Conservation (phyloP, 805 yeast genomes). For the Myxozyma kluyveri region DNA sequence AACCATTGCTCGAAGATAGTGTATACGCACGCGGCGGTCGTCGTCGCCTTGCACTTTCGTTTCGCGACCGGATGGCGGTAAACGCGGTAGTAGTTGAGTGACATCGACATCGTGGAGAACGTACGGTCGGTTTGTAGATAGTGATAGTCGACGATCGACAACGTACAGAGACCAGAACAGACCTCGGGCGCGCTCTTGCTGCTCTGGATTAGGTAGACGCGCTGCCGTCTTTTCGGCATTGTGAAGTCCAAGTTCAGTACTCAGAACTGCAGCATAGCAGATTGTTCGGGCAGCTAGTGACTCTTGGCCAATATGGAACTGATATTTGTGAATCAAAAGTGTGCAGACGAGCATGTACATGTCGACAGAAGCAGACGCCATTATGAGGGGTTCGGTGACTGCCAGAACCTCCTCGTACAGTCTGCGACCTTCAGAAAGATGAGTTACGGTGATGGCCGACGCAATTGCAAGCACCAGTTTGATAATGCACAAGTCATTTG, state of each 20-base stretch:
- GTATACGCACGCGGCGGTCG: constrained; percentile 24
- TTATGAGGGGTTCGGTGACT: constrained; percentile 12
- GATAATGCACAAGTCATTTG: constrained; percentile 10
- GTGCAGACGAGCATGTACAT: constrained; percentile 20
- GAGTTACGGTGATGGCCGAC: constrained; percentile 18
- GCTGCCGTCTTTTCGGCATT: constrained; percentile 19
- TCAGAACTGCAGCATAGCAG: constrained; percentile 29
- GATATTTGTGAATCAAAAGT: constrained; percentile 32
- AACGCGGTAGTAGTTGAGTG: constrained; percentile 17
- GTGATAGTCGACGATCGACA: constrained; percentile 32
- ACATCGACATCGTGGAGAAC: constrained; percentile 31
- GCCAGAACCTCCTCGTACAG: constrained; percentile 28
- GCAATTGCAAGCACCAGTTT: constrained; percentile 31
- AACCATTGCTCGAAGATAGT: constrained; percentile 31
- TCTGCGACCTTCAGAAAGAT: constrained; percentile 20
- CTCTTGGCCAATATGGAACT: constrained; percentile 33
- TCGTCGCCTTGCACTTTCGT: constrained; percentile 11
- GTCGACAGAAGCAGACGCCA: constrained; percentile 26
- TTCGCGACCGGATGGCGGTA: constrained; percentile 19
- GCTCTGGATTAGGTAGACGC: constrained; percentile 16
- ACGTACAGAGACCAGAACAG: constrained; percentile 34
- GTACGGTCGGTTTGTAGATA: constrained; percentile 31
- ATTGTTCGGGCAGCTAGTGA: constrained; percentile 30
- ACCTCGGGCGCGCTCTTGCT: constrained; percentile 25
- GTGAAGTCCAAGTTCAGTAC: constrained; percentile 33